Evolutionary conservation across 305 asterid species (phyloP).

Genomic region (Petunia hybrid): DNA sequence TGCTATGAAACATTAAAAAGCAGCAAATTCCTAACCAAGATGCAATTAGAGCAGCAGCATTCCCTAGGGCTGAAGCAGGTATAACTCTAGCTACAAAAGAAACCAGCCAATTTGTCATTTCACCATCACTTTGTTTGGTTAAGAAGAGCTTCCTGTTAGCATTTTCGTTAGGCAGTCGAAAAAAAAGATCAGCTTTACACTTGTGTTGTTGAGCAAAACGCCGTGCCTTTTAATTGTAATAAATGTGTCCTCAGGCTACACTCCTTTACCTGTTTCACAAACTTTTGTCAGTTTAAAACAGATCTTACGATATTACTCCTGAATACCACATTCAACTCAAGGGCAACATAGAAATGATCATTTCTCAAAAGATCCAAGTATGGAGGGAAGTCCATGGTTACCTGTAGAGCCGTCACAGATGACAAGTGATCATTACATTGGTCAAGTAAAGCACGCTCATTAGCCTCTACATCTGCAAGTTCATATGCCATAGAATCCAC

Average conservation of each 20-base stretch:
- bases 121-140: conserved; percentile 21
- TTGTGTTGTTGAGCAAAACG: conserved; percentile 46
- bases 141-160: conserved; percentile 40
- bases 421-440: conserved; percentile 70
- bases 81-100: conserved; percentile 30
- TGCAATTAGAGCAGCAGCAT: conserved; percentile 33
- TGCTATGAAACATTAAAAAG: conserved; percentile 24
- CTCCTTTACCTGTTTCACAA: conserved; percentile 59
- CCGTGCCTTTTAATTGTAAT: conserved; percentile 52
- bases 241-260: conserved; percentile 71
- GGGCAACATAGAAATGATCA: conserved; percentile 23
- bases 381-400: conserved; percentile 37
- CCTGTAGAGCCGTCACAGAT: conserved; percentile 68
- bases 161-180: conserved; percentile 47
- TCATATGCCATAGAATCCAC: conserved; percentile 61
- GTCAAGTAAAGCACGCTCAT: conserved; percentile 60
- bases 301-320: not conserved
- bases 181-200: conserved; percentile 45
- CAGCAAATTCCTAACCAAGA: conserved; percentile 35
- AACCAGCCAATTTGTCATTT: conserved; percentile 24
- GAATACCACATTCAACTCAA: conserved; percentile 2
- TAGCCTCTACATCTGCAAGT: conserved; percentile 59
- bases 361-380: not conserved
- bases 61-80: conserved; percentile 28
- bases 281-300: conserved; percentile 34